A percentile compares a stretch with the other conserved stretches of the same genome.
Evolutionary conservation across 1,284 basidiomycete genomes (phyloP).

Genomic region (Kwoniella shivajii): DNA sequence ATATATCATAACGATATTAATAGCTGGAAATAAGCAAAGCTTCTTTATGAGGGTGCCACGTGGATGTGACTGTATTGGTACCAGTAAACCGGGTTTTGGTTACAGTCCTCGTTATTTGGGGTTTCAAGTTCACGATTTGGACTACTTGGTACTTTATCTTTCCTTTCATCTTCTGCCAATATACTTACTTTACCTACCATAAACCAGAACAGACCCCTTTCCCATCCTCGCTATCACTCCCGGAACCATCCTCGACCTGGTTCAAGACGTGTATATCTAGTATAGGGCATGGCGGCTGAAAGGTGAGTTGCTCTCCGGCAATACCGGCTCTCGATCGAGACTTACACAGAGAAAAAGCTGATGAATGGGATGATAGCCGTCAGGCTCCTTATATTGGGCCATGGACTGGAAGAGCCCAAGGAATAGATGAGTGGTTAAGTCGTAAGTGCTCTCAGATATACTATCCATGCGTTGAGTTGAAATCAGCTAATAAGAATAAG

Average conservation of each 20-base stretch:
- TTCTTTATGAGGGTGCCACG: too few relatives aligned
- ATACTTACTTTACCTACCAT: neutral
- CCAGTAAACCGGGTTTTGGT: too few relatives aligned
- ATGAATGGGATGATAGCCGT: constrained; percentile 14
- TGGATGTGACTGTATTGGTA: too few relatives aligned
- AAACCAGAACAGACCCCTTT: neutral
- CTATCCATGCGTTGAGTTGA: neutral
- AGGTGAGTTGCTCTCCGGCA: constrained; percentile 5
- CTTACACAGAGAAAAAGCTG: constrained; percentile 11
- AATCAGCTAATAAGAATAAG: constrained; percentile 2
- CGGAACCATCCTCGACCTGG: neutral
- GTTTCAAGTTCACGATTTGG: too few relatives aligned
- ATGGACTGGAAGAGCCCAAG: constrained; percentile 31
- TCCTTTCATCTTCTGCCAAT: too few relatives aligned
- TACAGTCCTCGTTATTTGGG: too few relatives aligned
- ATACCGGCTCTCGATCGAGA: neutral
- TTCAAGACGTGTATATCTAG: neutral
- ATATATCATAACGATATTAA: too few relatives aligned
- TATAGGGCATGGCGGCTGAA: constrained; percentile 15
- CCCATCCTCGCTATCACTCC: neutral
- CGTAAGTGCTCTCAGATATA: constrained; percentile 39
- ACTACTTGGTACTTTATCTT: too few relatives aligned
- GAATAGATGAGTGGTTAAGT: constrained; percentile 37
- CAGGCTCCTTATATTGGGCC: constrained; percentile 32
- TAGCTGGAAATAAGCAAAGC: too few relatives aligned